Evolutionary conservation across 1,284 basidiomycete genomes (phyloP), one percentile per base, ranked within the genome.

Genomic region (Fomes fomentarius): DNA sequence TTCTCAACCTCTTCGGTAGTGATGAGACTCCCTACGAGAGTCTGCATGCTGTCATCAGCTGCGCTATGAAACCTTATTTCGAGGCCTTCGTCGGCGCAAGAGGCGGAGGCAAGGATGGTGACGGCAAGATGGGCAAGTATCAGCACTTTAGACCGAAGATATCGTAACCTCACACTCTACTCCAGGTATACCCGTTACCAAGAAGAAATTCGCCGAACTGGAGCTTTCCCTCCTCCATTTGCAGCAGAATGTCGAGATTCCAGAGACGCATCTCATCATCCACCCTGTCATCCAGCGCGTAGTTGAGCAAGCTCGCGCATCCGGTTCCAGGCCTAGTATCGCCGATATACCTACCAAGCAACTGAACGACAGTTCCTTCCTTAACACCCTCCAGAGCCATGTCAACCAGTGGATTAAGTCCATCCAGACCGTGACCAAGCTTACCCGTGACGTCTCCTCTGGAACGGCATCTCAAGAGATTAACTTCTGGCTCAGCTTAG

Each of bases 341-440:
- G 87, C 91, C 7, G 81, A 91, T 59, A 84, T 96, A 55, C 89
- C 92, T 17, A 60, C 82, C 8, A 84, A 87, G 62, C 74, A 87
- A 37, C 81, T 98, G 24, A 86, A 85, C 63, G 96, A 99, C 74
- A 91, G 89, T 46, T 78, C 87, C 1, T 99, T 99, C 76, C 86
- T 99, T 51, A 99, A 98, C 71, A 87, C 90, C 33, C 82, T 99
- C 2, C 96, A 98, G 66, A 83, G 84, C 12, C 93, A 98, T 63
- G 96, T 99, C 65, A 98, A 98, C 71, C 83, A 86, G 17, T 99
- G 96, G 97, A 97, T 99, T 75, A 98, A 98, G 74, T 92, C 95
- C 52, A 96, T 99, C 48, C 96, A 98, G 73, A 87, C 92, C 0
- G 94, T 99, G 53, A 98, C 97, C 15, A 97, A 96, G 69, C 84